Conservation (phyloP, 2,329 filamentous ascomycete genomes). For the Metarhizium rileyi region DNA sequence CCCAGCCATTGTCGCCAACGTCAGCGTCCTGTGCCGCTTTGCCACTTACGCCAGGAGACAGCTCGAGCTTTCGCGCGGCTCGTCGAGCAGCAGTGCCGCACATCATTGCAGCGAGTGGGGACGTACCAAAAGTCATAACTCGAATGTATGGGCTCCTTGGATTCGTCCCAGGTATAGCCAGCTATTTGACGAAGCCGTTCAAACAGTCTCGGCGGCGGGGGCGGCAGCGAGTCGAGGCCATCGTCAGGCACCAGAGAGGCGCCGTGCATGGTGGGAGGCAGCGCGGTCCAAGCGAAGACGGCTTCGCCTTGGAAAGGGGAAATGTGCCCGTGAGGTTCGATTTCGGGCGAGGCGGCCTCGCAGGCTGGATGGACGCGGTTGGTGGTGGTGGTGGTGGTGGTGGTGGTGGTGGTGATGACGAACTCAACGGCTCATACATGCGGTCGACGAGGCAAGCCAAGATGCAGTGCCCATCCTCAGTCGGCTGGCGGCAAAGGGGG, state of each 20-base stretch:
- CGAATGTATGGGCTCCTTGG: slow-evolving; percentile 45
- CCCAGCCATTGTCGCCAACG: neutral
- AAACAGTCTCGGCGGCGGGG: slow-evolving; percentile 53
- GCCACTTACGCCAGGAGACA: neutral
- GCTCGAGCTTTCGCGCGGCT: neutral
- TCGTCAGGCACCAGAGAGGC: slow-evolving; percentile 40
- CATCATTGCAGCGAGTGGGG: neutral
- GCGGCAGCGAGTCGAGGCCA: slow-evolving; percentile 52
- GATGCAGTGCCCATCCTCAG: slow-evolving; percentile 23
- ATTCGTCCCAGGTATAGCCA: slow-evolving; percentile 69
- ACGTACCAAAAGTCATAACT: slow-evolving; percentile 81
- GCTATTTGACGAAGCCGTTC: slow-evolving; percentile 64
- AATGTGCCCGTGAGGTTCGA: neutral
- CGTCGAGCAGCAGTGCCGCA: neutral
- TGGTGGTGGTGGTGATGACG: neutral
- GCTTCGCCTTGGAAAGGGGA: neutral
- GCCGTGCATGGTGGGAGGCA: slow-evolving; percentile 38
- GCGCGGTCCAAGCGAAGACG: slow-evolving; percentile 7
- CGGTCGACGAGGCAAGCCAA: slow-evolving; percentile 14
- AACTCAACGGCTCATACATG: slow-evolving; percentile 17
- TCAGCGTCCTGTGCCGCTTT: neutral
- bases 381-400: too few species aligned
- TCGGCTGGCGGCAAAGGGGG: slow-evolving; percentile 10
- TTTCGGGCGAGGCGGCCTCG: neutral
- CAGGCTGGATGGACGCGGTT: neutral